Evolutionary conservation across 257 asterid genomes (phyloP).

Genomic region (Capsicum chinense): DNA sequence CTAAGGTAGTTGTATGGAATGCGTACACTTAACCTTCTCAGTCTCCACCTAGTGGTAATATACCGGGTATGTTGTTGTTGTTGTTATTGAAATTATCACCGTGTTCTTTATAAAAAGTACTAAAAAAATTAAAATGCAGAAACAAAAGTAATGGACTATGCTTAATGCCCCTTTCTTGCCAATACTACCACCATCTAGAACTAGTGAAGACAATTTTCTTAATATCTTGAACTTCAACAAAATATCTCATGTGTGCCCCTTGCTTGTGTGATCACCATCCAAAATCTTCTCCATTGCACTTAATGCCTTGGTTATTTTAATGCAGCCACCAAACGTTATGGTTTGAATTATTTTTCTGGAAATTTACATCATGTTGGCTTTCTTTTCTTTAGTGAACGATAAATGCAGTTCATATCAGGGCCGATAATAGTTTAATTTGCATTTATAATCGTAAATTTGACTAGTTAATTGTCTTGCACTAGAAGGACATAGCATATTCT

Average conservation of each 20-base stretch:
- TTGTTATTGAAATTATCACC: too few species aligned
- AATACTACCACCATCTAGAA: not conserved
- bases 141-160: not conserved
- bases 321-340: not conserved
- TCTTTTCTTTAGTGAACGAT: not conserved
- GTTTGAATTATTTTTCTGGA: not conserved
- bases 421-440: not conserved
- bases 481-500: not conserved
- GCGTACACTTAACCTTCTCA: too few species aligned
- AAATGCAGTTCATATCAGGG: not conserved
- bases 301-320: not conserved
- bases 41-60: too few species aligned
- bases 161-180: slow-evolving; percentile 2
- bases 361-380: not conserved
- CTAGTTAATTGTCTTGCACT: not conserved
- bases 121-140: not conserved
- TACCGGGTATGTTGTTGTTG: too few species aligned
- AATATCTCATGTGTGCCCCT: not conserved
- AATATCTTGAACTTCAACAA: not conserved
- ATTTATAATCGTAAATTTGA: not conserved
- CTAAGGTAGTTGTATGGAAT: too few species aligned
- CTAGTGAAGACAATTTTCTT: slow-evolving; percentile 19
- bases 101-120: not conserved
- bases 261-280: not conserved
- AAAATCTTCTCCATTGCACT: not conserved